Percentiles rank a stretch among this genome's conserved stretches.
phyloP scores from a whole-genome alignment of 1,284 basidiomycete species.

The Neolentinus lepideus region DNA sequence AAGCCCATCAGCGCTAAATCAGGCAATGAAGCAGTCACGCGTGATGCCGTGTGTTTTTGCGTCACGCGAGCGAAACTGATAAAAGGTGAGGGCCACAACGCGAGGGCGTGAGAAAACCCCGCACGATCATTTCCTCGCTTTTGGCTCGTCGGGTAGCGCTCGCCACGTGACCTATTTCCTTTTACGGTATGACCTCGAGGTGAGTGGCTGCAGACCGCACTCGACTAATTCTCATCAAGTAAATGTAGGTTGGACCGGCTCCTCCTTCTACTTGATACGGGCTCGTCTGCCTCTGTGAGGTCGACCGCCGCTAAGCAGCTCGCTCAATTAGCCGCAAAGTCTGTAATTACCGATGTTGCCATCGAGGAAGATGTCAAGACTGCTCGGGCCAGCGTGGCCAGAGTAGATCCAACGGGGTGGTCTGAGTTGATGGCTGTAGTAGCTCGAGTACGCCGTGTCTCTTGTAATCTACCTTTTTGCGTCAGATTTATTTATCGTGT shows the following conservation, averaged over 20 bases:
- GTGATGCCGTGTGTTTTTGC: conserved; percentile 31
- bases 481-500: neutral
- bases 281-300: conserved; percentile 80
- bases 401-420: conserved; percentile 64
- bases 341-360: conserved; percentile 74
- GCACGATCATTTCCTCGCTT: conserved; percentile 29
- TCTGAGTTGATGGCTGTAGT: conserved; percentile 78
- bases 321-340: conserved; percentile 81
- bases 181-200: conserved; percentile 63
- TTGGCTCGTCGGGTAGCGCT: conserved; percentile 29
- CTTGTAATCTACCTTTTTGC: conserved; percentile 4
- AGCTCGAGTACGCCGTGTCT: conserved; percentile 24
- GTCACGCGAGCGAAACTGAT: conserved; percentile 28
- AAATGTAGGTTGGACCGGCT: conserved; percentile 78
- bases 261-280: conserved; percentile 85
- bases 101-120: conserved; percentile 30
- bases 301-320: conserved; percentile 90
- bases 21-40: conserved; percentile 10
- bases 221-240: conserved; percentile 10
- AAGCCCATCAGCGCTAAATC: neutral
- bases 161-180: conserved; percentile 19
- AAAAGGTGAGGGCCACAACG: conserved; percentile 29
- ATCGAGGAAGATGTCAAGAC: conserved; percentile 72
- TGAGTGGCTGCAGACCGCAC: conserved; percentile 20
- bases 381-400: conserved; percentile 35